Base-by-base conservation (phyloP, 2,329 filamentous ascomycete species). In the Calonectria hongkongensis region DNA sequence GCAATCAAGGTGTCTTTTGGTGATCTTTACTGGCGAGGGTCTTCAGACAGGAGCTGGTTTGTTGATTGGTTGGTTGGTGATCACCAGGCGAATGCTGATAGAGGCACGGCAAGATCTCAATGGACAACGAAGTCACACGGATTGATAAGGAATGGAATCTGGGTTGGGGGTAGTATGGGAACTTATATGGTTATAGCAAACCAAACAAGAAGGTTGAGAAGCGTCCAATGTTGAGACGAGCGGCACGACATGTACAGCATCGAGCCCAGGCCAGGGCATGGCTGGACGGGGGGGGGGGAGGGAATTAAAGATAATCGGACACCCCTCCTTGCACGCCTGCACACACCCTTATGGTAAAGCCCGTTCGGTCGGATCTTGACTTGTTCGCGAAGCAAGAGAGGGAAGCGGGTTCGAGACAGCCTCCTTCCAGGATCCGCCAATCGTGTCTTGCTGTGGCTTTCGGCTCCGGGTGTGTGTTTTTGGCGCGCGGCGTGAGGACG, bases 381-480 rank as follows among this genome's bases (percentile, higher is more conserved):
- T 75, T 73, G 68, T 73, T 76, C 73, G 71, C 68, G 71, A 73
- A 78, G 70, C 51, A 58, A 39, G 67, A 77, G 75, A 67, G 65
- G 72, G 74, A 74, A 64, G 73, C 62, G 74, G 67, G 68, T 71
- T 77, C 75, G 62, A 80, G 78, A 77, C 77, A 80, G 77, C 77
- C 78, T 79, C 75, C 72, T 78, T 73, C 62, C 33, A 54, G 70
- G 36, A 21, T 18, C 66, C 64, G 72, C 78, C 72, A 79, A 79
- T 79, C 48, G 64, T 78, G 74, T 48, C 68, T 63, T 78, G 76
- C 71, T 71, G 76, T 79, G 75, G 75, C 76, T 80, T 80, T 80
- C 74, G 72, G 78, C 74, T 75, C 73, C 76, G 73, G 78, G 72
- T 72, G 70, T 75, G 78, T 69, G 69, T 73, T 73, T 74, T 28